Conservation (phyloP, 2,329 filamentous ascomycete genomes). For the Calonectria pseudoturangicola region DNA sequence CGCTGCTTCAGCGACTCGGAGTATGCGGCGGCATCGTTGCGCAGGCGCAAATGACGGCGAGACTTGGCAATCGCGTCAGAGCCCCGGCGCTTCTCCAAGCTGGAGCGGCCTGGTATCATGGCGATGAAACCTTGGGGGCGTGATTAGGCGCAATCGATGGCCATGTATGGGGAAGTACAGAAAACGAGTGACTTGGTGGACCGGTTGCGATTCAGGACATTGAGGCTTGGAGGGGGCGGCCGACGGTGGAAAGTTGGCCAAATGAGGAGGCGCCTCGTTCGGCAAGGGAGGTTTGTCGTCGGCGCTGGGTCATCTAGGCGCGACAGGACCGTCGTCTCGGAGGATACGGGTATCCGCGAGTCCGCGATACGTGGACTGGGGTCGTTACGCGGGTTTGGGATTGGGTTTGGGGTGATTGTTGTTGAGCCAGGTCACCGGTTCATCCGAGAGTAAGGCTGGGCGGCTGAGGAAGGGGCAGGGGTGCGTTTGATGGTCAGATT, state of each 20-base stretch:
- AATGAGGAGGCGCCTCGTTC: conserved; percentile 18
- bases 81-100: conserved; percentile 40
- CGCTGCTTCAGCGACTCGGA: conserved; percentile 45
- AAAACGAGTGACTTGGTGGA: conserved; percentile 47
- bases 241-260: conserved; percentile 12
- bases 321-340: conserved; percentile 21
- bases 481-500: conserved; percentile 17
- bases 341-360: conserved; percentile 15
- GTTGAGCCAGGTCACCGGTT: conserved; percentile 25
- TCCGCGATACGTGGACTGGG: conserved; percentile 28
- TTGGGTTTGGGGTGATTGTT: conserved; percentile 26
- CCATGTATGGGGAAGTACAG: conserved; percentile 27
- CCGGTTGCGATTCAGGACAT: conserved; percentile 27
- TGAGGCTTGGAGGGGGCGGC: conserved; percentile 30
- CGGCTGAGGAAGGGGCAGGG: conserved; percentile 24
- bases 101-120: conserved; percentile 48
- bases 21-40: conserved; percentile 37
- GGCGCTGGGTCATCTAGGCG: conserved; percentile 7
- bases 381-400: conserved; percentile 22
- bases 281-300: conserved; percentile 17
- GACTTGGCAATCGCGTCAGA: conserved; percentile 35
- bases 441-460: conserved; percentile 26
- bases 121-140: conserved; percentile 27
- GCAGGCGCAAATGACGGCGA: conserved; percentile 39
- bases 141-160: conserved; percentile 21